Percentiles rank a stretch among this genome's conserved stretches.
Conservation (phyloP, 2,329 filamentous ascomycete species). For the Thermoascus crustaceus region DNA sequence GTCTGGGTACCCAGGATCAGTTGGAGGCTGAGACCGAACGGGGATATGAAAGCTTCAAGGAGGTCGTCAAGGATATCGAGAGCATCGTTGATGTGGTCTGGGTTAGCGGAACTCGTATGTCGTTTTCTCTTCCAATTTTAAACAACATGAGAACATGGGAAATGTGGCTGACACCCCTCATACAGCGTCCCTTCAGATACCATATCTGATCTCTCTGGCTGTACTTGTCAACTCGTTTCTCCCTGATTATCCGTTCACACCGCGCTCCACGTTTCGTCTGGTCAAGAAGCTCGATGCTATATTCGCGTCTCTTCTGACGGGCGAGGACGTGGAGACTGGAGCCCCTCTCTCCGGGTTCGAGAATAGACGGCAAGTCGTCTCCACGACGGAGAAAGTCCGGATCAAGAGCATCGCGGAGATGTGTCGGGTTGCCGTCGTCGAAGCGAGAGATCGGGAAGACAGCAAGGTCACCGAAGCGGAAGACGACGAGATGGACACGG, state of each 20-base stretch:
- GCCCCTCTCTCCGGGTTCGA: slow-evolving; percentile 64
- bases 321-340: slow-evolving; percentile 57
- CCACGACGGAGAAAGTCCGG: slow-evolving; percentile 81
- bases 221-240: slow-evolving; percentile 65
- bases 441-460: slow-evolving; percentile 47
- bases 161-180: slow-evolving; percentile 1
- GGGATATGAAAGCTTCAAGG: slow-evolving; percentile 56
- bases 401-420: slow-evolving; percentile 74
- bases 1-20: slow-evolving; percentile 19
- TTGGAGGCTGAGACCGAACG: slow-evolving; percentile 30
- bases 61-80: slow-evolving; percentile 67
- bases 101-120: slow-evolving; percentile 77
- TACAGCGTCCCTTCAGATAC: slow-evolving; percentile 68
- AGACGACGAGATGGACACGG: slow-evolving; percentile 23
- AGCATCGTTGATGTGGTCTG: slow-evolving; percentile 71
- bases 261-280: slow-evolving; percentile 60
- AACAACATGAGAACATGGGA: not conserved
- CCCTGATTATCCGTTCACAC: slow-evolving; percentile 60
- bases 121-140: not conserved
- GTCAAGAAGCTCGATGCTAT: slow-evolving; percentile 74
- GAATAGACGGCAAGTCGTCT: slow-evolving; percentile 44
- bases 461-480: slow-evolving; percentile 31
- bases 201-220: slow-evolving; percentile 72
- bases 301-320: slow-evolving; percentile 66
- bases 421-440: slow-evolving; percentile 62